Conservation (phyloP, 257 asterid genomes). For the Marsdenia floribunda region DNA sequence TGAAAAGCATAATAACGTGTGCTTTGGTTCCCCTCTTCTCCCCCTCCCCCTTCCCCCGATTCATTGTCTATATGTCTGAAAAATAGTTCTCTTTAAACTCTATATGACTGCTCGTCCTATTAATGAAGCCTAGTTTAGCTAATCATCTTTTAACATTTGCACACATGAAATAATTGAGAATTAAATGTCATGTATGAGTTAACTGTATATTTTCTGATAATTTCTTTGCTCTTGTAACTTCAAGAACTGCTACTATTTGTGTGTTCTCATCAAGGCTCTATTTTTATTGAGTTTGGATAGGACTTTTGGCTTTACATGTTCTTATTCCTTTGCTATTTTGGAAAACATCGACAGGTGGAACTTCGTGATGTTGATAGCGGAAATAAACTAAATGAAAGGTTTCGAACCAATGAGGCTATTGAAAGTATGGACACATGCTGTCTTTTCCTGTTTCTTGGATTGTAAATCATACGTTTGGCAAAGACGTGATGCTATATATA, state of each 20-base stretch:
- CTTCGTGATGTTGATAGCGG: constrained; percentile 95
- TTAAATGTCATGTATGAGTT: neutral
- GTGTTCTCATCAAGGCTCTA: neutral
- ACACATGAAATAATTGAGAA: neutral
- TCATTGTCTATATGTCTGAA: neutral
- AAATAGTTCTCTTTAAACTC: neutral
- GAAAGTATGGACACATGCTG: constrained; percentile 54
- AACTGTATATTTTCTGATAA: neutral
- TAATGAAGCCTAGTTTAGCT: neutral
- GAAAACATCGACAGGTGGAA: constrained; percentile 65
- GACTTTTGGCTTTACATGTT: neutral
- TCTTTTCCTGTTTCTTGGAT: neutral
- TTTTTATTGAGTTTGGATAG: neutral
- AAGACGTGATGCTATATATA: neutral
- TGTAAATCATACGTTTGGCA: neutral
- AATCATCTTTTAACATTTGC: neutral
- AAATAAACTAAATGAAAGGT: constrained; percentile 77
- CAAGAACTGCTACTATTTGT: neutral
- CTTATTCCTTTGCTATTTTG: constrained; percentile 19
- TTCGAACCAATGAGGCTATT: constrained; percentile 84
- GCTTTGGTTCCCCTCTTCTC: neutral
- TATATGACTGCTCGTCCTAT: neutral
- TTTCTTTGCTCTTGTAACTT: neutral
- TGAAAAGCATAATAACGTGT: neutral
- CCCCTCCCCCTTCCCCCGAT: too few relatives aligned